A percentile compares a stretch with the other conserved stretches of the same genome.
Evolutionary conservation across 2,329 filamentous ascomycete species (phyloP).

Genomic region (Colletotrichum graminicola): DNA sequence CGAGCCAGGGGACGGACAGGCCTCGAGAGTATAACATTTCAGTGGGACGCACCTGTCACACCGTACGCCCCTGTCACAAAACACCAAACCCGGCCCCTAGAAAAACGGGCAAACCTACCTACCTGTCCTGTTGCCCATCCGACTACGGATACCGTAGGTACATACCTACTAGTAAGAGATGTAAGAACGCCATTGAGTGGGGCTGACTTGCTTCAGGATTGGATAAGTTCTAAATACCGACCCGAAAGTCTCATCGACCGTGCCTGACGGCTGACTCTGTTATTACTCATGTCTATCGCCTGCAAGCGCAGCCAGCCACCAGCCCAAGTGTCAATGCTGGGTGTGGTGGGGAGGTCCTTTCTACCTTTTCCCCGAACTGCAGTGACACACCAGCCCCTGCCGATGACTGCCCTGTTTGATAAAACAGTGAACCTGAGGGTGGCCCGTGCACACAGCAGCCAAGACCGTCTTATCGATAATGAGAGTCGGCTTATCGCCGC

Average conservation of each 20-base stretch:
- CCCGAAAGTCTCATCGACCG: not conserved
- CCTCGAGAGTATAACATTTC: slow-evolving; percentile 6
- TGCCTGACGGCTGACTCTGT: not conserved
- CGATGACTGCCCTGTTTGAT: slow-evolving; percentile 16
- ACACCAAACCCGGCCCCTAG: slow-evolving; percentile 11
- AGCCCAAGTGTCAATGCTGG: not conserved
- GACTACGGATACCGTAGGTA: too few relatives aligned
- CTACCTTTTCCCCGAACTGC: not conserved
- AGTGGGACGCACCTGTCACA: slow-evolving; percentile 1
- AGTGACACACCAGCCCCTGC: slow-evolving; percentile 14
- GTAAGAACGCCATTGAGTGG: not conserved
- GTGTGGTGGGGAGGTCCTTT: not conserved
- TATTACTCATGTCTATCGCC: slow-evolving; percentile 25
- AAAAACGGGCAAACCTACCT: not conserved
- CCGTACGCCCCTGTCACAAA: slow-evolving; percentile 13
- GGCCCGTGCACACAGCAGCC: slow-evolving; percentile 25
- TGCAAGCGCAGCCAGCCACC: slow-evolving; percentile 2
- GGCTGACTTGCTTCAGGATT: slow-evolving; percentile 14
- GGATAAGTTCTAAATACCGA: slow-evolving; percentile 20
- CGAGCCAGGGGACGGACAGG: not conserved
- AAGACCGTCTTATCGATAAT: slow-evolving; percentile 27
- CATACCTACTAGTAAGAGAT: not conserved
- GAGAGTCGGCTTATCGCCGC: slow-evolving; percentile 24
- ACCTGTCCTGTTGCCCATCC: not conserved
- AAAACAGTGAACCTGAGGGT: not conserved